Evolutionary conservation across 352 stramenopile genomes (phyloP).

Genomic region (Phytophthora parvispora): DNA sequence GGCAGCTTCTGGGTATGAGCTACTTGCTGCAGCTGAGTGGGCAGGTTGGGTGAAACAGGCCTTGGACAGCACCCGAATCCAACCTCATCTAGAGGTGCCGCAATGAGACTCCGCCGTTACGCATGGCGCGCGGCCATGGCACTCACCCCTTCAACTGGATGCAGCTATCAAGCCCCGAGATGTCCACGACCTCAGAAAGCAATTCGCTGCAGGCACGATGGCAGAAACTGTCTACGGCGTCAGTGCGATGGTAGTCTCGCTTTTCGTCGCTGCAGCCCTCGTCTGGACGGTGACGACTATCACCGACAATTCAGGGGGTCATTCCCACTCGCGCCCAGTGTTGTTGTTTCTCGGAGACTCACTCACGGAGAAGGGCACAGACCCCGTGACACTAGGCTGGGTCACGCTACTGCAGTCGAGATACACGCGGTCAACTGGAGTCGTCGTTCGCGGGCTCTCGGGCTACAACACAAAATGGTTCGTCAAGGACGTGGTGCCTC

Average conservation of each 20-base stretch:
- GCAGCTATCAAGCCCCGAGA: not conserved
- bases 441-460: constrained; percentile 44
- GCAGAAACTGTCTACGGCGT: not conserved
- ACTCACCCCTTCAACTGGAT: no score
- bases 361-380: constrained; percentile 39
- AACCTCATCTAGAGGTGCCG: no score
- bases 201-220: not conserved
- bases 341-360: constrained; percentile 50
- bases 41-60: no score
- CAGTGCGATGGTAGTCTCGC: not conserved
- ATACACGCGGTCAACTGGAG: constrained; percentile 42
- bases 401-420: constrained; percentile 31
- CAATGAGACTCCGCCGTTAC: no score
- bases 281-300: not conserved
- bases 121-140: not conserved
- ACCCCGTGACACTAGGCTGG: constrained; percentile 33
- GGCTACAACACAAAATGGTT: constrained; percentile 52
- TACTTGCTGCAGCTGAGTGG: no score
- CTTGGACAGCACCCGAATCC: no score
- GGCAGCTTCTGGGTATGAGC: no score
- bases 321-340: constrained; percentile 10
- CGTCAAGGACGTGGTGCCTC: constrained; percentile 35
- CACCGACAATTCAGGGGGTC: not conserved
- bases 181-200: not conserved
- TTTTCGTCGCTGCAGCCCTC: not conserved